Percentiles rank a stretch among this genome's conserved stretches.
Conservation (phyloP, 2,329 filamentous ascomycete genomes). For the Pezizomycotina sp. region DNA sequence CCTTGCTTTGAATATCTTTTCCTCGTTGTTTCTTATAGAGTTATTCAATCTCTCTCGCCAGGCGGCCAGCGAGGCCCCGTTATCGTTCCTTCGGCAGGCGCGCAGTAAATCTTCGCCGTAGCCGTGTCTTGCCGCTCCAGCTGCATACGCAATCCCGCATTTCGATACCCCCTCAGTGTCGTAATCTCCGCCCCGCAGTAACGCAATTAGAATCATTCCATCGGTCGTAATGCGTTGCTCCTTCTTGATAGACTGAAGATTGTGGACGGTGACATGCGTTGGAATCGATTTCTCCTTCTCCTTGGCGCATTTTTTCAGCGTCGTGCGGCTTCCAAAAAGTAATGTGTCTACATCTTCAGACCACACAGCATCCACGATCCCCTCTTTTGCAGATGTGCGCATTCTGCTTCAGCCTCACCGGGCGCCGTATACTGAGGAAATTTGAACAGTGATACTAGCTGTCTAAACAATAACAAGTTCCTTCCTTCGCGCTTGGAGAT, state of each 20-base stretch:
- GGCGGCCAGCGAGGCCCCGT: constrained; percentile 41
- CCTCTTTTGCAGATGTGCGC: constrained; percentile 66
- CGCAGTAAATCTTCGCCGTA: constrained; percentile 53
- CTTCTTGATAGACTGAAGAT: constrained; percentile 42
- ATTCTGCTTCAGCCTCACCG: constrained; percentile 92
- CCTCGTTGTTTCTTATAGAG: constrained; percentile 71
- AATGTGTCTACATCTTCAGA: constrained; percentile 94
- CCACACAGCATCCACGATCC: constrained; percentile 79
- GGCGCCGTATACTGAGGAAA: constrained; percentile 74
- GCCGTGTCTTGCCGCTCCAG: constrained; percentile 73
- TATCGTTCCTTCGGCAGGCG: constrained; percentile 36
- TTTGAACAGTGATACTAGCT: constrained; percentile 67
- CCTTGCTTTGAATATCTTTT: constrained; percentile 58
- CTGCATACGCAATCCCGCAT: constrained; percentile 75
- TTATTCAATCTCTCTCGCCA: constrained; percentile 60
- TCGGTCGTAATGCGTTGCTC: constrained; percentile 55
- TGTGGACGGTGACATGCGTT: constrained; percentile 75
- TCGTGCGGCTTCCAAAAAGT: constrained; percentile 79
- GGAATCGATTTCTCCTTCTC: constrained; percentile 44
- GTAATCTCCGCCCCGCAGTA: constrained; percentile 95
- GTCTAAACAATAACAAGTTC: constrained; percentile 61
- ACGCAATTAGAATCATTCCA: constrained; percentile 81
- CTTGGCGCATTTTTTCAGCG: constrained; percentile 46
- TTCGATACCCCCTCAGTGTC: constrained; percentile 71
- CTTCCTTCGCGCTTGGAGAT: constrained; percentile 47